Evolutionary conservation across 2,329 filamentous ascomycete genomes (phyloP), one percentile per base, ranked within the genome.

Genomic region (Paecilomyces niveus): DNA sequence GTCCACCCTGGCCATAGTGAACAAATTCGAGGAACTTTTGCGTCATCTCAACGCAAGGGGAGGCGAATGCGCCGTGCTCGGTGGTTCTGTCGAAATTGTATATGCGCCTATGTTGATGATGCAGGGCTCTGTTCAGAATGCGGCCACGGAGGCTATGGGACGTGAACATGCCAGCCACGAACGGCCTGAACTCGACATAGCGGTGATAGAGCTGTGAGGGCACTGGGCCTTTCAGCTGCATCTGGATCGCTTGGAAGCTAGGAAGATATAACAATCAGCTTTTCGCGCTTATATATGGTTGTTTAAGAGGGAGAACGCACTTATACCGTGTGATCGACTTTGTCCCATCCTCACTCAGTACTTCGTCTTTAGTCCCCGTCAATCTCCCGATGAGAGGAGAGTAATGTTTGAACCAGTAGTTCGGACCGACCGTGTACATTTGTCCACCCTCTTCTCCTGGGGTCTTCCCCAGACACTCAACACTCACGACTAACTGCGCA

Each of bases 221-320:
- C 0, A 94, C 88, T 0, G 93, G 93, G 0, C 93, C 93, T 53
- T 83, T 81, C 7, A 97, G 82, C 71, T 97, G 93, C 68, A 97
- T 86, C 72, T 97, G 89, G 71, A 91, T 92, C 45, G 93, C 90
- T 80, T 96, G 92, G 75, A 97, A 97, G 73, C 89, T 92, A 67
- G 65, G 68, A 24, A 39, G 22, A 35, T 29, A 35, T 29, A 39
- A 4, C 9, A 11, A 33, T 53, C 29, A 31, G 53, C 26, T 21
- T n/a, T 55, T 9, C 1, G 49, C 21, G n/a, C 18, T 18, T 45
- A 9, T 45, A 21, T 45, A 18, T 7, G 15, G 39, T 45, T n/a
- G 26, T 24, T 26, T 49, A 50, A n/a, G 54, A 11, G 2, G 13
- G n/a, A 32, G 3, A 24, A 77, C 85, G 63, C 78, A 89, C 88